Evolutionary conservation across 805 yeast genomes (phyloP), one percentile per base, ranked within the genome.

Genomic region (Yamadazyma olivae): DNA sequence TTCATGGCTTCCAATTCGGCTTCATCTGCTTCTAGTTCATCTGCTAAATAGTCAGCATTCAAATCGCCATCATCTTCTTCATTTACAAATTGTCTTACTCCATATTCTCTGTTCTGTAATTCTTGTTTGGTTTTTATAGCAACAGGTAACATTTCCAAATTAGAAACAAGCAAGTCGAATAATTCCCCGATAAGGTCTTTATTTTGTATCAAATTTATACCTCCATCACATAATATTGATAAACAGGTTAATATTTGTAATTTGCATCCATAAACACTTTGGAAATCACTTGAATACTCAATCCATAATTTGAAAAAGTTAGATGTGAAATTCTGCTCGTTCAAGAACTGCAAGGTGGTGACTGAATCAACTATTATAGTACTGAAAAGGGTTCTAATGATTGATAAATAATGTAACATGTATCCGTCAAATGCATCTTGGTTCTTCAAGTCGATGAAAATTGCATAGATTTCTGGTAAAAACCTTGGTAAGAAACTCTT

Each of bases 1-100:
- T 84, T 75, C 53, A 84, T 67, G 7, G 96, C 96, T 52, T 90
- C 97, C 30, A 81, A 79, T 30, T 85, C 70, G 6, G 84, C 93
- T 32, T 83, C 93, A 33, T 78, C 80, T 7, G 77, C 79, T 45
- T 77, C 83, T 17, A 45, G 55, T 14, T 53, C 59, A 24, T 58
- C 67, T 7, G 47, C 59, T 24, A 49, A 56, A 26, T 45, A 57
- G 15, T 53, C 57, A n/a, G 47, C 57, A 23, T 50, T 63, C 17
- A 53, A 58, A n/a, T 61, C 62, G 28, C 49, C 59, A 16, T 46
- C 60, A 23, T 46, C 57, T 17, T 39, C 59, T 41, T 43, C 54
- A 14, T 39, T 49, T 3, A 50, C 39, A 35, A 48, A 45, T 24
- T 54, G 58, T 44, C 55, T 66, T n/a, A 49, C 34, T 12, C 63